These are phyloP conservation scores for Nakazawaea wickerhamii DNA, from an alignment of 805 yeast genomes.

Conservation along the genomic window DNA sequence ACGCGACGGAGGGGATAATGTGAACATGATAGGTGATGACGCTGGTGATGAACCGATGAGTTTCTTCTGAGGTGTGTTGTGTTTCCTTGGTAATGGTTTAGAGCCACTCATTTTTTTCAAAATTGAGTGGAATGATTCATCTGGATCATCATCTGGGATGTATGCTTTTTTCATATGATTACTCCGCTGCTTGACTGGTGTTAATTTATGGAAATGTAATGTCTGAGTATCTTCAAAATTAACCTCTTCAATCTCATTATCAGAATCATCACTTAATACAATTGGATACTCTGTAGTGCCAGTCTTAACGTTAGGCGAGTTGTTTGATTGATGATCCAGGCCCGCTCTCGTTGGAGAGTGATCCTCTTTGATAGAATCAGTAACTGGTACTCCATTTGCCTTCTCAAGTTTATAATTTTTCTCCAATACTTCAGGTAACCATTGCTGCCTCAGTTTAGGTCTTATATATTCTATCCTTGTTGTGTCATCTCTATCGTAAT, in stretches of 20 bases:
- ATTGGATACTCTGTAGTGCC: background rate
- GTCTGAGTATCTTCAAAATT: too few relatives aligned
- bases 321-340: too few relatives aligned
- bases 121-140: conserved; percentile 2
- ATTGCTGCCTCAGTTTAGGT: too few relatives aligned
- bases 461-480: too few relatives aligned
- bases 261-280: background rate
- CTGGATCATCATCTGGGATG: too few relatives aligned
- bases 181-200: too few relatives aligned
- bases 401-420: too few relatives aligned
- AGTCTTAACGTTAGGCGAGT: background rate
- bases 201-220: too few relatives aligned
- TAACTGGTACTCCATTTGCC: too few relatives aligned
- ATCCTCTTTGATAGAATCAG: too few relatives aligned
- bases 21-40: background rate
- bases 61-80: background rate
- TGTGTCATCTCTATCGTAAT: background rate
- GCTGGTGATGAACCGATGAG: background rate
- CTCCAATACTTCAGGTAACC: background rate
- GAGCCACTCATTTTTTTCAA: conserved; percentile 4
- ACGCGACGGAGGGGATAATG: background rate
- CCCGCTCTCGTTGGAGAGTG: too few relatives aligned
- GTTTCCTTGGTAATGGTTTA: background rate
- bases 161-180: too few relatives aligned
- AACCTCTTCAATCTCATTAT: background rate